Conservation (phyloP, 768 basidiomycete species). For the Phlegmacium glaucopus region DNA sequence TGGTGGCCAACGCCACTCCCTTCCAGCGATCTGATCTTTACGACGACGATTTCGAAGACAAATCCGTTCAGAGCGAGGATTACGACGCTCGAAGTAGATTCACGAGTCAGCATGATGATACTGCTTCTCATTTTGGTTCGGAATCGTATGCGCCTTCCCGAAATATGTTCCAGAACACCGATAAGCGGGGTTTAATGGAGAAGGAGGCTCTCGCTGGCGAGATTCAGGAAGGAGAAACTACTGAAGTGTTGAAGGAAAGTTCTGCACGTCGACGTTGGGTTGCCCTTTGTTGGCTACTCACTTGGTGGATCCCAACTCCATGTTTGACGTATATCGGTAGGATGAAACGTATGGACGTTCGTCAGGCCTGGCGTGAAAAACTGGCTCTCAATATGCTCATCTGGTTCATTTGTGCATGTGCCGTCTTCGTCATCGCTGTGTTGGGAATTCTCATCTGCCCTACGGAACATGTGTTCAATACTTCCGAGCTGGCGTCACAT, state of each 20-base stretch:
- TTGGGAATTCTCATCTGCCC: constrained; percentile 91
- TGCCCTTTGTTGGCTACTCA: constrained; percentile 80
- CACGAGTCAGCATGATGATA: constrained; percentile 76
- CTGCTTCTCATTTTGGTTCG: constrained; percentile 79
- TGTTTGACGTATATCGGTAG: constrained; percentile 70
- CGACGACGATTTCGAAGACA: constrained; percentile 73
- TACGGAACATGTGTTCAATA: constrained; percentile 86
- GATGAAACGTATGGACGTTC: constrained; percentile 92
- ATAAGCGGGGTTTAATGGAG: constrained; percentile 67
- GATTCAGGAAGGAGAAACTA: constrained; percentile 83
- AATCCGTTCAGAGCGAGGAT: constrained; percentile 72
- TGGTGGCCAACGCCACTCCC: constrained; percentile 79
- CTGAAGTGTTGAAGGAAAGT: constrained; percentile 82
- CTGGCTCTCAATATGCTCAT: constrained; percentile 93
- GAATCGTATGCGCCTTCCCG: constrained; percentile 92
- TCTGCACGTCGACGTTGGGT: constrained; percentile 87
- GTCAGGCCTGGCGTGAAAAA: constrained; percentile 98
- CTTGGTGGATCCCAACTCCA: constrained; percentile 85
- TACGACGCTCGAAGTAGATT: constrained; percentile 77
- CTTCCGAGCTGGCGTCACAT: constrained; percentile 71
- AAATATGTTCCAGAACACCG: constrained; percentile 91
- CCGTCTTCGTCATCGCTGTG: constrained; percentile 90
- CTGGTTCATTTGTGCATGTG: constrained; percentile 88
- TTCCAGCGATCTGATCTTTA: constrained; percentile 77
- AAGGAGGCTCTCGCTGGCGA: constrained; percentile 86